Conservation (phyloP, 2,329 filamentous ascomycete genomes). For the Aspergillus novoparasiticus region DNA sequence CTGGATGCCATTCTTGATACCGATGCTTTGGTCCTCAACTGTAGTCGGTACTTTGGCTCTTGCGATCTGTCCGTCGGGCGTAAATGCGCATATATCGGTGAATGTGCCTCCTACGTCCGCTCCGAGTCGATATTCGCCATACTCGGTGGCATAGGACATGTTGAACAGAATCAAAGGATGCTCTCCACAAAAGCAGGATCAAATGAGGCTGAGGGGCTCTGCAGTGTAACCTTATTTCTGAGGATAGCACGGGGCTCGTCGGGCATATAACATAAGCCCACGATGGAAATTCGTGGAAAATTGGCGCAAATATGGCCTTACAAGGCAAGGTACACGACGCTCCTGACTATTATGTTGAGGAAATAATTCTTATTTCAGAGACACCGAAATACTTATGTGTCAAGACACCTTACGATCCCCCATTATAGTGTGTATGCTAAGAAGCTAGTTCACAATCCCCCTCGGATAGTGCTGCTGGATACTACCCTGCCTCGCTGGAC, state of each 20-base stretch:
- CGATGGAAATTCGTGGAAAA: not conserved
- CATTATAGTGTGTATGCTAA: not conserved
- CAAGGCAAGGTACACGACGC: not conserved
- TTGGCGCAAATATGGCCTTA: not conserved
- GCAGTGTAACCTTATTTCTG: not conserved
- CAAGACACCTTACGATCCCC: not conserved
- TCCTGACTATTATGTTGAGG: not conserved
- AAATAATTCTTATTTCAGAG: not conserved
- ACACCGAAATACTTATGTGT: not conserved
- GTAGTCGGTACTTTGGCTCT: conserved; percentile 52
- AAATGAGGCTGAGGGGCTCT: not conserved
- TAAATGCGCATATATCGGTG: conserved; percentile 53
- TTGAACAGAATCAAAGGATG: not conserved
- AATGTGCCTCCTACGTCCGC: conserved; percentile 46
- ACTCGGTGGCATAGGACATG: not conserved
- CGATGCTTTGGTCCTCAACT: conserved; percentile 50
- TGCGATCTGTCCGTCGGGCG: conserved; percentile 47
- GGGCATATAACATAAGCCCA: not conserved
- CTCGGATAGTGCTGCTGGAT: not conserved
- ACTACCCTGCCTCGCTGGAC: not conserved
- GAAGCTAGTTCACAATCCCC: not conserved
- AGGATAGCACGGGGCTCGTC: not conserved
- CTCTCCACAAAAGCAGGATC: not conserved
- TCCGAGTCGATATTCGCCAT: conserved; percentile 21
- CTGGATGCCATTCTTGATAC: conserved; percentile 49